Percentiles rank a stretch among this genome's conserved stretches.
Evolutionary conservation across 495 filamentous ascomycete genomes (phyloP).

Genomic region (Xylaria nigripes): DNA sequence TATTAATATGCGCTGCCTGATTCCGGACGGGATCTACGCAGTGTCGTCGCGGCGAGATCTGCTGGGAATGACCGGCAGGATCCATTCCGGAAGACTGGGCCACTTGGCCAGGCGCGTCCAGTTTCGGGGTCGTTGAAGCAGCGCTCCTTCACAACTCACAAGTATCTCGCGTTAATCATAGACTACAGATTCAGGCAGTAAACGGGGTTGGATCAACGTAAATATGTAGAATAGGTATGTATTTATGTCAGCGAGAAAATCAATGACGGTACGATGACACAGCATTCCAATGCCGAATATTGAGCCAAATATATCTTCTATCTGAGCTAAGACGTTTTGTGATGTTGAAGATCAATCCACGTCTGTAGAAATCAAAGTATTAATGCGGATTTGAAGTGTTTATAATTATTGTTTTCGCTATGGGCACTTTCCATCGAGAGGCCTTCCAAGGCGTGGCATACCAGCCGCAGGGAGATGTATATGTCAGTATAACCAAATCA

Average conservation of each 20-base stretch:
- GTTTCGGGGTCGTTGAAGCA: too few species aligned
- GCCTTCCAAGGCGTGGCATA: constrained; percentile 14
- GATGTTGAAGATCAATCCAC: background rate
- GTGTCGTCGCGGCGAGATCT: too few species aligned
- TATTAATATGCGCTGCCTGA: too few species aligned
- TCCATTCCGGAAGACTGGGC: too few species aligned
- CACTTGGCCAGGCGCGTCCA: too few species aligned
- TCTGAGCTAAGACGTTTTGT: background rate
- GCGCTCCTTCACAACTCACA: too few species aligned
- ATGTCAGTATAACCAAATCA: constrained; percentile 11
- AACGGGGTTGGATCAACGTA: too few species aligned
- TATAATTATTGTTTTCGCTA: constrained; percentile 39
- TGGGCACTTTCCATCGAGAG: constrained; percentile 13
- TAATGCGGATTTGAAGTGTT: constrained; percentile 1
- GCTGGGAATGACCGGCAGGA: too few species aligned
- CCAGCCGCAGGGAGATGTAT: constrained; percentile 17
- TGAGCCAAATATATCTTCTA: background rate
- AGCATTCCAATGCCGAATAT: constrained; percentile 23
- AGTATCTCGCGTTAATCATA: too few species aligned
- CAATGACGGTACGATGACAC: constrained; percentile 7
- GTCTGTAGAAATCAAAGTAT: background rate
- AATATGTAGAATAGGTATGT: too few species aligned
- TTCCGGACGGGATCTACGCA: too few species aligned
- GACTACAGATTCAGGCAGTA: too few species aligned
- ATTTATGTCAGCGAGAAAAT: background rate